Conservation (phyloP, 2,329 filamentous ascomycete species). For the Fusarium newnesense region DNA sequence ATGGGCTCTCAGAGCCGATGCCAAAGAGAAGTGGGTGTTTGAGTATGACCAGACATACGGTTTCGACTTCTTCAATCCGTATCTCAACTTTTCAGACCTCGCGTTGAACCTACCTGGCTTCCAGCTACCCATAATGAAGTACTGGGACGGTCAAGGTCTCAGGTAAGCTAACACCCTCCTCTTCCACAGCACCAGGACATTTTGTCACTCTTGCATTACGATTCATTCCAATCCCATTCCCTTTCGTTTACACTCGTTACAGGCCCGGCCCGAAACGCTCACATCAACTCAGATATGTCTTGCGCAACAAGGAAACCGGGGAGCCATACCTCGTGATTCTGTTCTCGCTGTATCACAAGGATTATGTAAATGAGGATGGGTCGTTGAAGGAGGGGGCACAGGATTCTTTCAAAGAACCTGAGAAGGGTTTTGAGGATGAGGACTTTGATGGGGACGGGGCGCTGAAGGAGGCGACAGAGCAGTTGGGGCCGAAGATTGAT, state of each 20-base stretch:
- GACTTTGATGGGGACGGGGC: constrained; percentile 49
- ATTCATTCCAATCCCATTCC: constrained; percentile 30
- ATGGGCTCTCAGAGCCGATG: constrained; percentile 63
- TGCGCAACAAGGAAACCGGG: constrained; percentile 81
- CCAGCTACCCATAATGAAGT: constrained; percentile 76
- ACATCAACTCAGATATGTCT: constrained; percentile 89
- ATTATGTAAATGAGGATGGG: constrained; percentile 70
- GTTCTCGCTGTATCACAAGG: constrained; percentile 79
- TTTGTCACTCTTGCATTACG: constrained; percentile 29
- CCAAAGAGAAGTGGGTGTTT: constrained; percentile 65
- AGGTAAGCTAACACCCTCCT: constrained; percentile 63
- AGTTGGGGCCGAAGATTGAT: constrained; percentile 45
- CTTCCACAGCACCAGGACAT: not conserved
- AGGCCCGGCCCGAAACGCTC: constrained; percentile 67
- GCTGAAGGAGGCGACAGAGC: constrained; percentile 53
- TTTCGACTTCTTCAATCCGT: constrained; percentile 86
- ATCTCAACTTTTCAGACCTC: constrained; percentile 84
- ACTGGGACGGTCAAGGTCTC: constrained; percentile 82
- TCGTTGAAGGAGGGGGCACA: constrained; percentile 58
- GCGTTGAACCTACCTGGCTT: constrained; percentile 78
- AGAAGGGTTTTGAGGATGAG: constrained; percentile 26
- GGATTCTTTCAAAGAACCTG: constrained; percentile 37
- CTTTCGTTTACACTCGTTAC: constrained; percentile 35
- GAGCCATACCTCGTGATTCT: constrained; percentile 83
- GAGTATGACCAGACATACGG: constrained; percentile 63